Percentiles rank a stretch among this genome's conserved stretches.
Evolutionary conservation across 164 flowering plant species (phyloP).

Genomic region (Vitis rupestris): DNA sequence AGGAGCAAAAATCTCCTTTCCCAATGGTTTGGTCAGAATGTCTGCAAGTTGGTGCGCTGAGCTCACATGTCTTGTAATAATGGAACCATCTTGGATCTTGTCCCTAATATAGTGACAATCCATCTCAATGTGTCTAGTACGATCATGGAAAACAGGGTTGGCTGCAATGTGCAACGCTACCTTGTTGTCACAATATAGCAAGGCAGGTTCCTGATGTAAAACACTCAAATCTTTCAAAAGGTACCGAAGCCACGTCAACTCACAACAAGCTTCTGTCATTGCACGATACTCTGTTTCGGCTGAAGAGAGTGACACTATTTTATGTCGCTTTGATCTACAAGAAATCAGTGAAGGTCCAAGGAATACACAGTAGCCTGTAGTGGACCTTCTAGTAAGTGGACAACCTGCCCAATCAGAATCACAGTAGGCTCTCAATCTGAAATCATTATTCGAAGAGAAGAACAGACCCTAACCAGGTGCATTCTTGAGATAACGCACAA

Average conservation of each 20-base stretch:
- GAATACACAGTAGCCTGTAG: background rate
- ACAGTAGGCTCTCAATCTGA: background rate
- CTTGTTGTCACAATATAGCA: background rate
- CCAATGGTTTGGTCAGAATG: constrained; percentile 2
- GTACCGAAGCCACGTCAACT: background rate
- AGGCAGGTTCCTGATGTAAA: background rate
- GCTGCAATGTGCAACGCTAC: background rate
- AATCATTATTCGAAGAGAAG: constrained; percentile 1
- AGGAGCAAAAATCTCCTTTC: constrained; percentile 2
- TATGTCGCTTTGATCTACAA: background rate
- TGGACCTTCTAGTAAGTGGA: background rate
- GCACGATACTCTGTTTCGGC: background rate
- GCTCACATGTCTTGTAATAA: background rate
- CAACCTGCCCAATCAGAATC: background rate
- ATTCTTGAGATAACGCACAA: background rate
- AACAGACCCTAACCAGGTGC: background rate
- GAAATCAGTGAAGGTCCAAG: background rate
- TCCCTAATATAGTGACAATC: background rate
- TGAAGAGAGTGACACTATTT: background rate
- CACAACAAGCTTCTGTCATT: background rate
- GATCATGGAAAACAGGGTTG: background rate
- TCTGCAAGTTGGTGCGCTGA: background rate
- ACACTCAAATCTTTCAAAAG: background rate
- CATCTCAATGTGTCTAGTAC: constrained; percentile 1
- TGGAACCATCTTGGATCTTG: constrained; percentile 3